phyloP scores from a whole-genome alignment of 257 asterid genomes.

The Fraxinus anomala region DNA sequence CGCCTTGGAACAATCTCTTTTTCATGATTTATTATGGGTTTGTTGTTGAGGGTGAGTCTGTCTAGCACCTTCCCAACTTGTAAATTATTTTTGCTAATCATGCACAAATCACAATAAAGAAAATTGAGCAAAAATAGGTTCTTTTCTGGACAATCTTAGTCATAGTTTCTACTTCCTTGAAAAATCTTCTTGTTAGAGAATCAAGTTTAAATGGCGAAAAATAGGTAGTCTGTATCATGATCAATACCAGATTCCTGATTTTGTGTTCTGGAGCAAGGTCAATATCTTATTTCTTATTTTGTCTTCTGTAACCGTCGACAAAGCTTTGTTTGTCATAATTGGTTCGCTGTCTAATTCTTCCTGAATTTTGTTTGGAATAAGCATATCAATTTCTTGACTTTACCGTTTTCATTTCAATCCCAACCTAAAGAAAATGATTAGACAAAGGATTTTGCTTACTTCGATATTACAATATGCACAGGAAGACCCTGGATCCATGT shows the following conservation, averaged over 20 bases:
- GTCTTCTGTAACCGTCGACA: not conserved
- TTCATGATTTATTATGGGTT: constrained; percentile 91
- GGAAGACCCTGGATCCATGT: constrained; percentile 87
- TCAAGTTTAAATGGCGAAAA: not conserved
- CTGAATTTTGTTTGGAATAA: not conserved
- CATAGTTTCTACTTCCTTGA: not conserved
- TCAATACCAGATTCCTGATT: not conserved
- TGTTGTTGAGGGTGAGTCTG: constrained; percentile 76
- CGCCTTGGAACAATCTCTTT: constrained; percentile 92
- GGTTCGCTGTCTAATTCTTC: no score
- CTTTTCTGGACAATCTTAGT: not conserved
- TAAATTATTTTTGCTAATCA: not conserved
- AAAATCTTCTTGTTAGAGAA: not conserved
- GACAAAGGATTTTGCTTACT: constrained; percentile 9
- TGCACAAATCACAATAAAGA: not conserved
- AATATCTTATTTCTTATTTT: no score
- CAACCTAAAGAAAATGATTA: not conserved
- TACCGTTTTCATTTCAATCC: not conserved
- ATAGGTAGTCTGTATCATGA: not conserved
- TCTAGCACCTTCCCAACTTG: constrained; percentile 4
- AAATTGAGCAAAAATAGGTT: not conserved
- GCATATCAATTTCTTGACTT: not conserved
- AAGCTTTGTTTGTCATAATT: constrained; percentile 8
- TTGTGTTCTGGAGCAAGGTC: no score
- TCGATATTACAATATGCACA: constrained; percentile 29